These are phyloP conservation scores for Dendrobium officinale DNA, from an alignment of 106 monocot genomes.

Conservation along the genomic window DNA sequence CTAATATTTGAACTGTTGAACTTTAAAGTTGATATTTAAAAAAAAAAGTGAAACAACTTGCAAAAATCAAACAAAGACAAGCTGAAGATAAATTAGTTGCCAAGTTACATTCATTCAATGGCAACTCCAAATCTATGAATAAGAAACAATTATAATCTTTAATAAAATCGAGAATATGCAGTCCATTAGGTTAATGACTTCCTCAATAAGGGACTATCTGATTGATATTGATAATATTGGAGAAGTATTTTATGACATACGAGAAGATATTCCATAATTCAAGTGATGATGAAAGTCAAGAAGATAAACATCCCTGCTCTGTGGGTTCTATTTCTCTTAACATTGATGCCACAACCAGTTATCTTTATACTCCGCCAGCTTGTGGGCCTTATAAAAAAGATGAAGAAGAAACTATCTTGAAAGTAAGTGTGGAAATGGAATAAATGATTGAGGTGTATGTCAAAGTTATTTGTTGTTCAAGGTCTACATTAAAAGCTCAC, in stretches of 20 bases:
- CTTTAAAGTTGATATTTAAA: constrained; percentile 46
- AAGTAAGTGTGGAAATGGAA: constrained; percentile 24
- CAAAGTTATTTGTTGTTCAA: constrained; percentile 42
- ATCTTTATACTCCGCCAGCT: constrained; percentile 26
- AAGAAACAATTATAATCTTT: too few species aligned
- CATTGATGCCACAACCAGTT: background rate
- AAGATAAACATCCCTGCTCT: constrained; percentile 10
- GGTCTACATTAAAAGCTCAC: constrained; percentile 24
- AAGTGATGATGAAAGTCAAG: constrained; percentile 13
- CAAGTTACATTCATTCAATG: too few species aligned
- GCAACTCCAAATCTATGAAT: too few species aligned
- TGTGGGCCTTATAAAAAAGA: constrained; percentile 74
- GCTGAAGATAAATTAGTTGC: too few species aligned
- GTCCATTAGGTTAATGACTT: too few species aligned
- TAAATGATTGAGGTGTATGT: constrained; percentile 23
- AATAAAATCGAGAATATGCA: too few species aligned
- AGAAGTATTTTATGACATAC: constrained; percentile 79
- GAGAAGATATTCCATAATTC: constrained; percentile 20
- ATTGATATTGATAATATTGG: constrained; percentile 8
- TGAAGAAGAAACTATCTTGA: constrained; percentile 35
- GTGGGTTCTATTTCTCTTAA: constrained; percentile 3
- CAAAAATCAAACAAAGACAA: too few species aligned
- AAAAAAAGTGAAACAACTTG: too few species aligned
- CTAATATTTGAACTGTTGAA: constrained; percentile 69
- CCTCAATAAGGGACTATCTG: too few species aligned